Evolutionary conservation across 2,329 filamentous ascomycete species (phyloP), one percentile per base, ranked within the genome.

Genomic region (Sporothrix protearum): DNA sequence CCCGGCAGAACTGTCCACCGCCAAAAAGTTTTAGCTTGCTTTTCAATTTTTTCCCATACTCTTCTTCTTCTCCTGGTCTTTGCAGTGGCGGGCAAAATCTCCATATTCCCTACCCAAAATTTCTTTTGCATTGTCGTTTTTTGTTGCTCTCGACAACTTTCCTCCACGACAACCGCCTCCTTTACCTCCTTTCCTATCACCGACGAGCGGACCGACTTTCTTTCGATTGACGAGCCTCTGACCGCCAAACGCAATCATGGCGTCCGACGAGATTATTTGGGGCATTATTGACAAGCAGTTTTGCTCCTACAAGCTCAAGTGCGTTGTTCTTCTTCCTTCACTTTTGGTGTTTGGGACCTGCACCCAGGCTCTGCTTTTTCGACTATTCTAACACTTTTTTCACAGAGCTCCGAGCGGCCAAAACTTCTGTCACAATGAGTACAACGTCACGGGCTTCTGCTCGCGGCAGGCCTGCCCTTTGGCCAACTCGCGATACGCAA

Each of bases 201-300:
- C n/a, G 14, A 19, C 59, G 6, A 66, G 42, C 42, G 63, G 28
- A 49, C 14, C 63, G 42, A 49, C 25, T 30, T 22, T 33, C 16
- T 28, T 22, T 39, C 6, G 45, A 69, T 19, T 25, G n/a, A 25
- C 59, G 30, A 19, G 2, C 22, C 16, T 10, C n/a, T 25, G 25
- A 57, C 36, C 42, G n/a, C 7, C 47, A 63, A 16, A 6, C 25
- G 10, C 25, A 14, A 39, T 39, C n/a, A 96, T 96, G 92, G 89
- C 92, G 72, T 96, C 93, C 74, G 95, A 98, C 85, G 95, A 98
- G 82, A 96, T 98, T 75, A 91, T 98, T 75, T 99, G 96, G 96
- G 90, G 94, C 80, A 92, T 97, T 72, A 97, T 97, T 76, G 96
- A 97, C 82, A 92, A 96, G 82, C 92, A 95, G 79, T 96, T 96